phyloP scores from a whole-genome alignment of 2,329 filamentous ascomycete genomes.

The Colletotrichum tropicale region DNA sequence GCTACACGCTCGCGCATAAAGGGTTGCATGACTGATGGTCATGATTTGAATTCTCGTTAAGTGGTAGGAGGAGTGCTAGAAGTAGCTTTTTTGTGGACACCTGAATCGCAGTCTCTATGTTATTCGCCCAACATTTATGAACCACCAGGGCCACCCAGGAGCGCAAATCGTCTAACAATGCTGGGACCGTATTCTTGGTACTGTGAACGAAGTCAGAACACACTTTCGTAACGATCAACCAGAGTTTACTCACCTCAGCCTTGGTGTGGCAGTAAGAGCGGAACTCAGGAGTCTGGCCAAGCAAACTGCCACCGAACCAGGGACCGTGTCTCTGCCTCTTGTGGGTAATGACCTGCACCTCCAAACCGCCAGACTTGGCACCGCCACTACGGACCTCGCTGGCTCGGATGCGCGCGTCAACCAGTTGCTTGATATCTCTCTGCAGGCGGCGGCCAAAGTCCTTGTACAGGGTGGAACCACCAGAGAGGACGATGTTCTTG shows the following conservation, averaged over 20 bases:
- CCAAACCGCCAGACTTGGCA: constrained; percentile 89
- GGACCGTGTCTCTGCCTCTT: constrained; percentile 97
- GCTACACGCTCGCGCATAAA: neutral
- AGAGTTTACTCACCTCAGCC: constrained; percentile 60
- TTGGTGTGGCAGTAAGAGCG: constrained; percentile 98
- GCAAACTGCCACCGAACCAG: constrained; percentile 96
- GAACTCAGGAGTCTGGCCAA: constrained; percentile 98
- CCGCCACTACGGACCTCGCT: constrained; percentile 92
- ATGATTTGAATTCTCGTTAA: constrained; percentile 18
- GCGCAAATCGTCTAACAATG: constrained; percentile 92
- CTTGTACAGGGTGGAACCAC: constrained; percentile 97
- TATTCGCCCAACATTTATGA: constrained; percentile 51
- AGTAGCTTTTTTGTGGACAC: neutral
- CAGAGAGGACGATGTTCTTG: constrained; percentile 99
- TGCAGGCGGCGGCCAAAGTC: constrained; percentile 96
- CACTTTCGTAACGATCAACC: neutral
- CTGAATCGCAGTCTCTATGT: constrained; percentile 1
- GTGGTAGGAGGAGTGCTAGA: neutral
- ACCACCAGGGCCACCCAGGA: constrained; percentile 89
- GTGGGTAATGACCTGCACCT: constrained; percentile 96
- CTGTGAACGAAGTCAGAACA: constrained; percentile 43
- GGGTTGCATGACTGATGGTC: neutral
- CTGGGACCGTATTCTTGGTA: constrained; percentile 97
- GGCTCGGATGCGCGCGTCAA: constrained; percentile 89
- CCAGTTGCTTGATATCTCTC: constrained; percentile 94